Conservation (phyloP, 176 grass and related monocot species). For the Leersia perrieri region DNA sequence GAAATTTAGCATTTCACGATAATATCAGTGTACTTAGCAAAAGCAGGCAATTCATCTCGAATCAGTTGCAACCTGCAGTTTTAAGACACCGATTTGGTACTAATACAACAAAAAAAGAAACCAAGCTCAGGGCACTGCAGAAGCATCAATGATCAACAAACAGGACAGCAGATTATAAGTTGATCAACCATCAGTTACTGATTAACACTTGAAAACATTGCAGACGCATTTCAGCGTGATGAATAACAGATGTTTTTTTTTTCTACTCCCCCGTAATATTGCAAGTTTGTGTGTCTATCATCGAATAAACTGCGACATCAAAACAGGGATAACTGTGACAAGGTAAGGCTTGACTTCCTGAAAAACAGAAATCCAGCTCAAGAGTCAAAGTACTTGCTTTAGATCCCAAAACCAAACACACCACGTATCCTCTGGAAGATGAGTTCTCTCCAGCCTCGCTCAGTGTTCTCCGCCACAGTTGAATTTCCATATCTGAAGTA, state of each 20-base stretch:
- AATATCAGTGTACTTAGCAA: no score
- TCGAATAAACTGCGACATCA: background rate
- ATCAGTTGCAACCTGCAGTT: no score
- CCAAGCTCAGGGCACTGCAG: background rate
- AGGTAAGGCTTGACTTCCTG: background rate
- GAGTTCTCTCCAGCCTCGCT: constrained; percentile 88
- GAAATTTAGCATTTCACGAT: no score
- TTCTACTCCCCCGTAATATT: background rate
- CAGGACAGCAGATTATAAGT: background rate
- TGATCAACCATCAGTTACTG: background rate
- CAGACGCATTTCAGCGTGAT: background rate
- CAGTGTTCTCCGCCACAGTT: constrained; percentile 93
- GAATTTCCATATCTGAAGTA: constrained; percentile 78
- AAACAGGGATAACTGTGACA: constrained; percentile 19
- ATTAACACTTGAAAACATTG: background rate
- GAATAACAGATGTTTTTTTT: constrained; percentile 8
- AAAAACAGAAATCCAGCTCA: constrained; percentile 33
- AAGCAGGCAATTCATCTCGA: background rate
- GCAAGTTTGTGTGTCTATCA: constrained; percentile 1
- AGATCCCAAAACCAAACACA: constrained; percentile 94
- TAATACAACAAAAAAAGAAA: background rate
- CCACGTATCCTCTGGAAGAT: constrained; percentile 96
- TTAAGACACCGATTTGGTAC: background rate
- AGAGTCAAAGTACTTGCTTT: background rate
- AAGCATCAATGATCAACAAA: background rate